Percentiles rank a stretch among this genome's conserved stretches.
These are phyloP conservation scores for Musa schizocarpa DNA, from an alignment of 176 grass and related monocot genomes.

Conservation along the genomic window DNA sequence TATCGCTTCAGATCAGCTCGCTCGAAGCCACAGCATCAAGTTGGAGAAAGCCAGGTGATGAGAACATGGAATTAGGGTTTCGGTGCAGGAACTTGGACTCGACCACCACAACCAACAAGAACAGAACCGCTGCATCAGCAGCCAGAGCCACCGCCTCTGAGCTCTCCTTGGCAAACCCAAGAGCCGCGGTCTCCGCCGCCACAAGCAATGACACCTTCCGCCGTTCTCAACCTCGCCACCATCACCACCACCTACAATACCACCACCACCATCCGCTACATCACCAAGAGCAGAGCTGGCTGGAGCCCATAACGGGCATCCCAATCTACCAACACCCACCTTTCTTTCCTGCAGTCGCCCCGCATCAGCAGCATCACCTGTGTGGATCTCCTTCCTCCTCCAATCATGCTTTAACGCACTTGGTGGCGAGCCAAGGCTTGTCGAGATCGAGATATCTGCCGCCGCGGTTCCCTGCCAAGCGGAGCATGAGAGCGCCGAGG, in stretches of 20 bases:
- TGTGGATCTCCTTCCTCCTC: neutral
- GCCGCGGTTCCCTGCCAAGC: conserved; percentile 39
- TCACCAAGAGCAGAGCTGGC: conserved; percentile 33
- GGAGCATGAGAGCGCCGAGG: conserved; percentile 55
- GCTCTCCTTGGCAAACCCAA: neutral
- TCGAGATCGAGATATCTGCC: conserved; percentile 35
- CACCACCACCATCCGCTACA: conserved; percentile 29
- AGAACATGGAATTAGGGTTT: conserved; percentile 53
- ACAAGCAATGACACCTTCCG: neutral
- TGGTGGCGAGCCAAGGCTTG: conserved; percentile 6
- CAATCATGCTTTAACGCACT: neutral
- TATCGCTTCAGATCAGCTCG: conserved; percentile 72
- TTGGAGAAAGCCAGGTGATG: neutral
- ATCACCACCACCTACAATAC: conserved; percentile 9
- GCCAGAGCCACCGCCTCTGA: conserved; percentile 14
- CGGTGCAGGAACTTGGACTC: conserved; percentile 48
- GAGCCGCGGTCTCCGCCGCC: neutral
- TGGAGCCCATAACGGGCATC: conserved; percentile 72
- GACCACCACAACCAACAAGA: neutral
- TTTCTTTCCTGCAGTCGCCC: conserved; percentile 41
- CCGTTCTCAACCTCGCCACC: neutral
- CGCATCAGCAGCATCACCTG: conserved; percentile 27
- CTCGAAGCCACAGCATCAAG: conserved; percentile 33
- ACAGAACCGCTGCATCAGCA: neutral
- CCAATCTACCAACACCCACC: conserved; percentile 68